These are phyloP conservation scores for Penicillium concentricum DNA, from an alignment of 2,329 filamentous ascomycete genomes.

Conservation along the genomic window DNA sequence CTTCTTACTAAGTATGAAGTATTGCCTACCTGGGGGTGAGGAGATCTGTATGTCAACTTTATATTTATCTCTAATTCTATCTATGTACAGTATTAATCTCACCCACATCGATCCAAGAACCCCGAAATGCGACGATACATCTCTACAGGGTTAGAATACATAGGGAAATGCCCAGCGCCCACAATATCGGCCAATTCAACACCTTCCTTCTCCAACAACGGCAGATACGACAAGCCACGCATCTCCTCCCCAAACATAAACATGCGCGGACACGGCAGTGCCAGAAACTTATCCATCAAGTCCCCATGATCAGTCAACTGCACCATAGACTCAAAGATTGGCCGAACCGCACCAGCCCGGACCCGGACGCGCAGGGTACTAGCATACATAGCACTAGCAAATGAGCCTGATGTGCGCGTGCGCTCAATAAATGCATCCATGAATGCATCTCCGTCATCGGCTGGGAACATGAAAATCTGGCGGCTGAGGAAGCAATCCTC, in stretches of 20 bases:
- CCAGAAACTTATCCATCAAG: constrained; percentile 18
- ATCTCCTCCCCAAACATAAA: constrained; percentile 27
- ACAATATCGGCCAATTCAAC: constrained; percentile 25
- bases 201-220: constrained; percentile 9
- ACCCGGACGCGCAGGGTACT: constrained; percentile 18
- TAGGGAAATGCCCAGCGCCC: constrained; percentile 26
- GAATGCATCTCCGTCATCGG: constrained; percentile 16
- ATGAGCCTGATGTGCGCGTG: constrained; percentile 9
- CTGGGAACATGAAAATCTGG: constrained; percentile 22
- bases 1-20: no score
- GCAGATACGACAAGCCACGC: constrained; percentile 20
- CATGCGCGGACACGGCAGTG: constrained; percentile 17
- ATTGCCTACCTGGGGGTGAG: no score
- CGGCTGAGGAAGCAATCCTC: constrained; percentile 29
- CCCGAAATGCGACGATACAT: constrained; percentile 22
- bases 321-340: constrained; percentile 29
- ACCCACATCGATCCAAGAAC: constrained; percentile 12
- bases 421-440: constrained; percentile 20
- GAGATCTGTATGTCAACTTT: no score
- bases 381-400: constrained; percentile 22
- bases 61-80: background rate
- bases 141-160: constrained; percentile 30
- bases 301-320: constrained; percentile 21
- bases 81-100: background rate
- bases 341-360: constrained; percentile 14